phyloP scores from a whole-genome alignment of 1,284 basidiomycete species.

The Microbotryomycetes sp. region DNA sequence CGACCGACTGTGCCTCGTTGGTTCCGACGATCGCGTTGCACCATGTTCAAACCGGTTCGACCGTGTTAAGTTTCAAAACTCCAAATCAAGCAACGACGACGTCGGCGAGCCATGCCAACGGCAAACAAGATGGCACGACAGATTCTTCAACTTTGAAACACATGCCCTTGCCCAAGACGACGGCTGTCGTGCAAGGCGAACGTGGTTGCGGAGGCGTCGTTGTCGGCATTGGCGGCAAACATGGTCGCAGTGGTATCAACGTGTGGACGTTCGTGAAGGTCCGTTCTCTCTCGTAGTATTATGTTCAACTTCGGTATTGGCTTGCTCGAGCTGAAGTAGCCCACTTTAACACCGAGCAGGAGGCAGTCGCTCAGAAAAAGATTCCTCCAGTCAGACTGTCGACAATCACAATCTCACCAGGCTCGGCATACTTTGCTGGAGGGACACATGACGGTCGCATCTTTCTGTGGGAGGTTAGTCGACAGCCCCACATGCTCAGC shows the following conservation, averaged over 20 bases:
- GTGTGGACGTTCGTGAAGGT: slow-evolving; percentile 49
- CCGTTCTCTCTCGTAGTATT: background rate
- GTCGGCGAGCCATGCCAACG: background rate
- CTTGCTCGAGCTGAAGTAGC: background rate
- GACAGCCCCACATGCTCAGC: slow-evolving; percentile 13
- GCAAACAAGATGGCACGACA: background rate
- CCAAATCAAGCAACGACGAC: slow-evolving; percentile 34
- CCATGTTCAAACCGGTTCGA: slow-evolving; percentile 44
- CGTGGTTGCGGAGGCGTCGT: slow-evolving; percentile 43
- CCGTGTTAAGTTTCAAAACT: slow-evolving; percentile 45
- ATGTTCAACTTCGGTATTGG: background rate
- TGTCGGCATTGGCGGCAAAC: slow-evolving; percentile 42
- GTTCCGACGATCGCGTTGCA: slow-evolving; percentile 43
- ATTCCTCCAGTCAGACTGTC: slow-evolving; percentile 82
- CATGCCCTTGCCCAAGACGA: slow-evolving; percentile 31
- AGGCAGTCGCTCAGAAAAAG: slow-evolving; percentile 77
- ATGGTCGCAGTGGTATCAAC: slow-evolving; percentile 44
- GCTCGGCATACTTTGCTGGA: slow-evolving; percentile 71
- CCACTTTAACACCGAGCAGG: slow-evolving; percentile 49
- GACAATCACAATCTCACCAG: slow-evolving; percentile 66
- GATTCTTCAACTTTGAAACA: too few relatives aligned
- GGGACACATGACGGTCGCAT: slow-evolving; percentile 82
- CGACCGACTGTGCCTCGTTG: slow-evolving; percentile 32
- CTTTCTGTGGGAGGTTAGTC: slow-evolving; percentile 85
- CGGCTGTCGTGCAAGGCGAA: slow-evolving; percentile 38